Evolutionary conservation across 176 grass and related monocot species (phyloP).

Genomic region (Saccharum spontaneum): DNA sequence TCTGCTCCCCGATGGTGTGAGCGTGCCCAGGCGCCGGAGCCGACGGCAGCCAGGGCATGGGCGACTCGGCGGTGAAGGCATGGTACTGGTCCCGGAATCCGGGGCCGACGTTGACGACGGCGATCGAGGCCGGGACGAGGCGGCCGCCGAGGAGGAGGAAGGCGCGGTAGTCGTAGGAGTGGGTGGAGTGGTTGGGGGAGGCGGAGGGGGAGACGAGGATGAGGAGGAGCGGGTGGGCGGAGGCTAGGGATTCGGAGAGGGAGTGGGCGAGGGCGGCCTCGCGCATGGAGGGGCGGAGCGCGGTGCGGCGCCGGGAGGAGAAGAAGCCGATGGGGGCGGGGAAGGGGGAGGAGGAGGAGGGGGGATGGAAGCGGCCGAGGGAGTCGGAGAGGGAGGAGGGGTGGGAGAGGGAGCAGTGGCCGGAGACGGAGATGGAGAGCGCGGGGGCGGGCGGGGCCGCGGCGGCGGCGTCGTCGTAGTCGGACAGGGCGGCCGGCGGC

Average conservation of each 20-base stretch:
- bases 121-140: slow-evolving; percentile 43
- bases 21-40: background rate
- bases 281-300: slow-evolving; percentile 59
- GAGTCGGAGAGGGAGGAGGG: slow-evolving; percentile 45
- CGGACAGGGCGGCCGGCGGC: slow-evolving; percentile 40
- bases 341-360: background rate
- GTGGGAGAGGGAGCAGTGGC: slow-evolving; percentile 42
- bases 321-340: slow-evolving; percentile 51
- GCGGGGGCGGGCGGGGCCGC: slow-evolving; percentile 8
- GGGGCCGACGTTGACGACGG: slow-evolving; percentile 50
- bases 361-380: slow-evolving; percentile 39
- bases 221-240: slow-evolving; percentile 32
- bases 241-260: slow-evolving; percentile 29
- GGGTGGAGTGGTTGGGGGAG: slow-evolving; percentile 28
- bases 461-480: slow-evolving; percentile 19
- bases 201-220: slow-evolving; percentile 28
- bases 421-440: slow-evolving; percentile 49
- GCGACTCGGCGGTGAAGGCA: slow-evolving; percentile 47
- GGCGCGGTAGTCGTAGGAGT: slow-evolving; percentile 46
- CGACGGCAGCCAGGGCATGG: slow-evolving; percentile 44
- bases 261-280: slow-evolving; percentile 50
- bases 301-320: slow-evolving; percentile 60
- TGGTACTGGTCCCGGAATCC: slow-evolving; percentile 56
- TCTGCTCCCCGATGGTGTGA: slow-evolving; percentile 36
- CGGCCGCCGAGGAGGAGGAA: slow-evolving; percentile 51